A percentile compares a stretch with the other conserved stretches of the same genome.
These are phyloP conservation scores for Solanum hybrid DNA, from an alignment of 305 asterid species.

Conservation along the genomic window DNA sequence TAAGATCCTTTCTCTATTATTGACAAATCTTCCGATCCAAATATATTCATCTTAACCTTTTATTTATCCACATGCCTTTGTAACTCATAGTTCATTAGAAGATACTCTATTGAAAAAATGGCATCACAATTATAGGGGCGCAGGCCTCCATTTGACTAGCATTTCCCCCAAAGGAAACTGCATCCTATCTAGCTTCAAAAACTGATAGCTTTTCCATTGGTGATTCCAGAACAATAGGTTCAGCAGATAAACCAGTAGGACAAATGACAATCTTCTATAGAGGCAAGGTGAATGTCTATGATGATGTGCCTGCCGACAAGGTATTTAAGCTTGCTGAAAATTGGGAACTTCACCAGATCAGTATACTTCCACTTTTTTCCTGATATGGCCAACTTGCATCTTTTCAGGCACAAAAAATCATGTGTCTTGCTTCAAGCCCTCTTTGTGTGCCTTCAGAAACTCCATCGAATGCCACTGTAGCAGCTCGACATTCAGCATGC, in stretches of 20 bases:
- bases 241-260: conserved; percentile 39
- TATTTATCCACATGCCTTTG: not conserved
- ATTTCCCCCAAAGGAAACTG: not conserved
- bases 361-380: not conserved
- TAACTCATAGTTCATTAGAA: not conserved
- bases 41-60: not conserved
- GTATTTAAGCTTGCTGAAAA: conserved; percentile 26
- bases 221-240: conserved; percentile 36
- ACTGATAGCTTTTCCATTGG: conserved; percentile 2
- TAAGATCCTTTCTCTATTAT: not conserved
- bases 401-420: conserved; percentile 53
- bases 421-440: conserved; percentile 72
- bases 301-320: conserved; percentile 76
- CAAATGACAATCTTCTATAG: conserved; percentile 89
- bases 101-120: not conserved
- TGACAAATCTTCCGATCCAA: not conserved
- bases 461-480: conserved; percentile 27
- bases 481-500: conserved; percentile 35
- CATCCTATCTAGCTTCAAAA: not conserved
- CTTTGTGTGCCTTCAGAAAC: conserved; percentile 43
- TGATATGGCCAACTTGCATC: conserved; percentile 5
- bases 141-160: not conserved
- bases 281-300: conserved; percentile 83
- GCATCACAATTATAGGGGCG: not conserved
- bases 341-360: not conserved